These are phyloP conservation scores for Trypanosoma melophagium DNA, from an alignment of 208 protist genomes.

Conservation along the genomic window DNA sequence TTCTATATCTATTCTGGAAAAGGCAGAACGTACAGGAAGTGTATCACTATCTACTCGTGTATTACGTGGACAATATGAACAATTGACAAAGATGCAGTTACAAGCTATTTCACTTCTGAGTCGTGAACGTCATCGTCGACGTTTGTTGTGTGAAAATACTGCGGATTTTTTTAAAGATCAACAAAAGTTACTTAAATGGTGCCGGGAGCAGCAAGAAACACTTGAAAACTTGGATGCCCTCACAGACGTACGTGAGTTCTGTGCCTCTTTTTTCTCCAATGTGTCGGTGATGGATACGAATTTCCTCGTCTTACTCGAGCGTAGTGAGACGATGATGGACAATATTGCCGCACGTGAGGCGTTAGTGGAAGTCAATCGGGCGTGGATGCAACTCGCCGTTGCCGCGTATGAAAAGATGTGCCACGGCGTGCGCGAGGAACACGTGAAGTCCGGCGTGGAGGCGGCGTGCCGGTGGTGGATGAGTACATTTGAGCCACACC, in stretches of 20 bases:
- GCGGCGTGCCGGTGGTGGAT: conserved; percentile 42
- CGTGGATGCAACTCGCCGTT: conserved; percentile 66
- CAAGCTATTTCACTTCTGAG: conserved; percentile 67
- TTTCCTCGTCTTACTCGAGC: conserved; percentile 81
- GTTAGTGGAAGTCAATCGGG: conserved; percentile 68
- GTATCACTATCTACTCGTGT: conserved; percentile 27
- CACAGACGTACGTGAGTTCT: conserved; percentile 67
- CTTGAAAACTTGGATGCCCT: conserved; percentile 48
- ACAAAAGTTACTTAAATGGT: conserved; percentile 72
- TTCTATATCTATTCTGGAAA: conserved; percentile 40
- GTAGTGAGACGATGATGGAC: conserved; percentile 50
- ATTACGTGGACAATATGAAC: conserved; percentile 62
- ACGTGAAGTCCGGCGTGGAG: conserved; percentile 47
- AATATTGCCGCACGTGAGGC: conserved; percentile 64
- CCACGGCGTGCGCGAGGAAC: conserved; percentile 33
- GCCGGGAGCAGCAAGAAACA: conserved; percentile 73
- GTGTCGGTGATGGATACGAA: conserved; percentile 85
- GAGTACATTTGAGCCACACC: conserved; percentile 21
- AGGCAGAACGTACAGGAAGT: conserved; percentile 30
- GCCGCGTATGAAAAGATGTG: conserved; percentile 68
- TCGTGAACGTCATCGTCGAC: conserved; percentile 61
- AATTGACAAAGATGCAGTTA: conserved; percentile 69
- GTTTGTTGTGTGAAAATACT: conserved; percentile 43
- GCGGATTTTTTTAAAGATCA: conserved; percentile 68
- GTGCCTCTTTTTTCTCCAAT: conserved; percentile 67